A percentile compares a stretch with the other conserved stretches of the same genome.
Conservation (phyloP, 352 stramenopile species). For the Globisporangium polare region DNA sequence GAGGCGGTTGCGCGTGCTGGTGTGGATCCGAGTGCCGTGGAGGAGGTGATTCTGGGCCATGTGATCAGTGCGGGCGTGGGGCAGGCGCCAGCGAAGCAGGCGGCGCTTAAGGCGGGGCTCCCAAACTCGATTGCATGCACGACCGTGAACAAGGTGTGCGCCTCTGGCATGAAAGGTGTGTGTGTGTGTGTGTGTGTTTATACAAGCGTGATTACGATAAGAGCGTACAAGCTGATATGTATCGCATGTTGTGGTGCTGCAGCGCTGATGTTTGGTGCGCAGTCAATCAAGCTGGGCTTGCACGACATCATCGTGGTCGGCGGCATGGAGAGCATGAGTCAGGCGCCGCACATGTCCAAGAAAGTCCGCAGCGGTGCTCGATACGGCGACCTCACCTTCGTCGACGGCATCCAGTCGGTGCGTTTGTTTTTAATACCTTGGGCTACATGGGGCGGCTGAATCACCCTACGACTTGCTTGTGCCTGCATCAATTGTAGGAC, state of each 20-base stretch:
- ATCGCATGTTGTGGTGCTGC: background rate
- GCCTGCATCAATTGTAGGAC: slow-evolving; percentile 66
- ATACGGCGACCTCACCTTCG: slow-evolving; percentile 85
- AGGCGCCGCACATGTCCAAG: slow-evolving; percentile 90
- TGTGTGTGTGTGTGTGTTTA: no score
- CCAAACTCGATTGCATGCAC: slow-evolving; percentile 87
- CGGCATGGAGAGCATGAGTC: slow-evolving; percentile 94
- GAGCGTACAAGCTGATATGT: background rate
- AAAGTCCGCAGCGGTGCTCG: slow-evolving; percentile 68
- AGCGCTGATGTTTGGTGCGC: slow-evolving; percentile 78
- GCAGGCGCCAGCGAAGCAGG: slow-evolving; percentile 94
- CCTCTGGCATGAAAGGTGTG: slow-evolving; percentile 88
- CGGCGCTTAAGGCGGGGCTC: slow-evolving; percentile 68
- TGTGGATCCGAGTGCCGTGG: slow-evolving; percentile 56
- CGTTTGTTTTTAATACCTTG: background rate
- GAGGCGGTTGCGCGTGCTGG: slow-evolving; percentile 48
- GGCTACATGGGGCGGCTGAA: background rate
- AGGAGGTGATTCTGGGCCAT: slow-evolving; percentile 95
- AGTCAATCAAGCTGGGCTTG: slow-evolving; percentile 86
- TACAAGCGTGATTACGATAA: background rate
- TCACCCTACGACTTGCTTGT: background rate
- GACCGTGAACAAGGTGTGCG: slow-evolving; percentile 98
- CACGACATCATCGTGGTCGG: slow-evolving; percentile 85
- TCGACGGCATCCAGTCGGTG: slow-evolving; percentile 82
- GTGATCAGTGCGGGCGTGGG: slow-evolving; percentile 92